Base-by-base conservation (phyloP, 176 grass and related monocot genomes). In the Oropetium thomaeum region DNA sequence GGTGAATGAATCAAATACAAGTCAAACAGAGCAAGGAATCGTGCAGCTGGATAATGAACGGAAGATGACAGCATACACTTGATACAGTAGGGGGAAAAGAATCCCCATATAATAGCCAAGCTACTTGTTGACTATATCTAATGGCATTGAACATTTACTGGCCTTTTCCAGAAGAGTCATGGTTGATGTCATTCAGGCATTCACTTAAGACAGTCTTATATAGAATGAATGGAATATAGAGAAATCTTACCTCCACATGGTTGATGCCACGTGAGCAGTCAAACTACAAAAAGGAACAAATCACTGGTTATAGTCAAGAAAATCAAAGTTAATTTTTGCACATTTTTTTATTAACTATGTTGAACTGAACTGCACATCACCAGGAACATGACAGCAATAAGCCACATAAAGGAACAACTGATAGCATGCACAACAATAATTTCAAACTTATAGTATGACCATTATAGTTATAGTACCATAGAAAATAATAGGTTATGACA, bases 171-270 rank as follows among this genome's bases (percentile, higher is more conserved):
- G n/a, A n/a, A n/a, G n/a, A n/a, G n/a, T n/a, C n/a, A n/a, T n/a
- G n/a, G n/a, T n/a, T n/a, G n/a, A n/a, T n/a, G n/a, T n/a, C n/a
- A n/a, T n/a, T n/a, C n/a, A n/a, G n/a, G n/a, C n/a, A n/a, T n/a
- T n/a, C n/a, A n/a, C n/a, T n/a, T n/a, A n/a, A n/a, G n/a, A n/a
- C n/a, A n/a, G n/a, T n/a, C n/a, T n/a, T n/a, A n/a, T n/a, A n/a
- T n/a, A n/a, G n/a, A n/a, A n/a, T n/a, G n/a, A n/a, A n/a, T n/a
- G n/a, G n/a, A n/a, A n/a, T n/a, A n/a, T n/a, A n/a, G n/a, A n/a
- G n/a, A n/a, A 81, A 69, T 20, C 49, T 74, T 91, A 98, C 95
- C 91, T 89, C 84, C 75, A 98, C 73, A 15, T 78, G 68, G 89
- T n/a, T 86, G 65, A 98, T 90, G 28, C 88, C 91, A 47, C 78